These are phyloP conservation scores for Alternaria ventricosa DNA, from an alignment of 2,329 filamentous ascomycete species.

Conservation along the genomic window DNA sequence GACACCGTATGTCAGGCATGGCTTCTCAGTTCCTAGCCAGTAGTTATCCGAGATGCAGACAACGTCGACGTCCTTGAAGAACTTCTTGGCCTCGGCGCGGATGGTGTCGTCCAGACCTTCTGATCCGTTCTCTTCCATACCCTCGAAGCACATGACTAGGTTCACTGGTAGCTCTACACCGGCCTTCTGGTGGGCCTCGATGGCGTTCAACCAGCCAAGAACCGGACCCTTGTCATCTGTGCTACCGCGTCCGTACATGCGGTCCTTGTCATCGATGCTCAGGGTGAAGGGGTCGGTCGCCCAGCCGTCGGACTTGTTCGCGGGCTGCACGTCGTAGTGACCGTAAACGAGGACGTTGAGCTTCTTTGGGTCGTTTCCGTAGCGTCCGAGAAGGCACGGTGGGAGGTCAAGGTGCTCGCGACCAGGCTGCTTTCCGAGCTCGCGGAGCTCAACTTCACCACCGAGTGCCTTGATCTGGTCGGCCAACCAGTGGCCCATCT, in stretches of 20 bases:
- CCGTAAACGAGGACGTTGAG: constrained; percentile 95
- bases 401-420: constrained; percentile 90
- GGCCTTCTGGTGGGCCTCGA: constrained; percentile 95
- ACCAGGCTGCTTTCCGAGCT: constrained; percentile 88
- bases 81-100: constrained; percentile 86
- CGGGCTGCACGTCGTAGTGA: constrained; percentile 98
- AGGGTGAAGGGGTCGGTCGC: constrained; percentile 92
- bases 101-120: constrained; percentile 97
- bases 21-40: constrained; percentile 99
- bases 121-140: constrained; percentile 99
- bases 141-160: constrained; percentile 98
- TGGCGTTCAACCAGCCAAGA: constrained; percentile 95
- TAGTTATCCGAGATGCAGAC: constrained; percentile 99
- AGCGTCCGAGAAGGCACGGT: constrained; percentile 88
- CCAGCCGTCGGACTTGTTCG: constrained; percentile 93
- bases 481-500: constrained; percentile 92
- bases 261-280: constrained; percentile 83
- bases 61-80: constrained; percentile 93
- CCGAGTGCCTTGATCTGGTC: constrained; percentile 82
- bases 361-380: constrained; percentile 91
- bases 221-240: constrained; percentile 99
- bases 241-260: constrained; percentile 94
- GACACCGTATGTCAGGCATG: constrained; percentile 95
- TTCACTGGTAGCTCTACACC: constrained; percentile 96
- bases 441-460: constrained; percentile 83